These are phyloP conservation scores for Dittrichia graveolens DNA, from an alignment of 129 eudicot species.

Conservation along the genomic window DNA sequence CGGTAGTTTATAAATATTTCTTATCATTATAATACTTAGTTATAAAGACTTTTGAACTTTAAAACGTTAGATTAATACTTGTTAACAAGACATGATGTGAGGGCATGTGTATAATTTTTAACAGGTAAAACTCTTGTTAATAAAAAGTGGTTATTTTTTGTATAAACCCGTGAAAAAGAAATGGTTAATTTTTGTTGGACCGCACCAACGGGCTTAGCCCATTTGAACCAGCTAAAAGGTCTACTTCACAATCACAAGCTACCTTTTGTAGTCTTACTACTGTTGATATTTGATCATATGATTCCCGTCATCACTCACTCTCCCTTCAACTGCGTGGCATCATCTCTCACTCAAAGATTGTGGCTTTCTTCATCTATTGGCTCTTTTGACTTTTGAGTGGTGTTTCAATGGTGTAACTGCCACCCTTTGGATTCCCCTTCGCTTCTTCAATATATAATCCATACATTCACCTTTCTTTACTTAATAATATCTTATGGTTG, in stretches of 20 bases:
- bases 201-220: background rate
- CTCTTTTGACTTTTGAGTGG: background rate
- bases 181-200: too few relatives aligned
- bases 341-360: conserved; percentile 21
- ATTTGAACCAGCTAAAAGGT: background rate
- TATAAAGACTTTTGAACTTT: too few relatives aligned
- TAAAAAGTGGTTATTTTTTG: too few relatives aligned
- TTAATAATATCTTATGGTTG: conserved; percentile 4
- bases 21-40: too few relatives aligned
- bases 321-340: conserved; percentile 12
- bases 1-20: too few relatives aligned
- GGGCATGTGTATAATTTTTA: too few relatives aligned
- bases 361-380: background rate
- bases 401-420: conserved; percentile 3
- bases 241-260: conserved; percentile 22
- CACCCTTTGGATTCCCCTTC: conserved; percentile 28
- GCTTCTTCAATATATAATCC: conserved; percentile 34
- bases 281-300: background rate
- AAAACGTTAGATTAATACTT: too few relatives aligned
- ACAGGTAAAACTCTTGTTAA: too few relatives aligned
- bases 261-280: conserved; percentile 9
- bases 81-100: too few relatives aligned
- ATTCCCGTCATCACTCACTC: background rate
- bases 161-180: too few relatives aligned
- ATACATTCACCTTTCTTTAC: conserved; percentile 20